These are phyloP conservation scores for Setaria italica DNA, from an alignment of 202 grass and related monocot genomes.

Conservation along the genomic window DNA sequence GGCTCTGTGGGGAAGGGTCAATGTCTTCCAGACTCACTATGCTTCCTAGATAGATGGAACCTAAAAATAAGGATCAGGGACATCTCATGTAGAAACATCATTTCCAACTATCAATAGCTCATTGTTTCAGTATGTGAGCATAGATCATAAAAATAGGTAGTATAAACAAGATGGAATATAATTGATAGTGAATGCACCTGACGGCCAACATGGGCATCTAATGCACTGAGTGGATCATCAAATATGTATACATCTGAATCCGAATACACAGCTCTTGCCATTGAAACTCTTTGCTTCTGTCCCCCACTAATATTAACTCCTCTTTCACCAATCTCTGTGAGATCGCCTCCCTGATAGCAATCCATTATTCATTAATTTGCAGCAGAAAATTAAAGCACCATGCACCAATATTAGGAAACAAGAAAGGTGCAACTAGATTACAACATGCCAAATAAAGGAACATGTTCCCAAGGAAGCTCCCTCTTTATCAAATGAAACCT, in stretches of 20 bases:
- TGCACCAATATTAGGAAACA: conserved; percentile 20
- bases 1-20: background rate
- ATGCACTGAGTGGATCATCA: conserved; percentile 98
- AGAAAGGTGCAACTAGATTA: background rate
- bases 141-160: conserved; percentile 39
- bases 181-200: conserved; percentile 63
- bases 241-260: conserved; percentile 98
- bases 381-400: conserved; percentile 25
- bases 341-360: conserved; percentile 79
- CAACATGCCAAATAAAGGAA: conserved; percentile 5
- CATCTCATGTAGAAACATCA: conserved; percentile 8
- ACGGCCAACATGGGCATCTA: conserved; percentile 99
- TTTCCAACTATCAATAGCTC: background rate
- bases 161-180: background rate
- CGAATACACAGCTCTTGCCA: conserved; percentile 99
- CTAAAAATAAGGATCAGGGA: conserved; percentile 17
- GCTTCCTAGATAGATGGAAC: conserved; percentile 4
- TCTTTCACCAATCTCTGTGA: conserved; percentile 99
- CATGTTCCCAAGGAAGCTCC: conserved; percentile 3
- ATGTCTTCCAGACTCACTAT: background rate
- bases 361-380: conserved; percentile 22
- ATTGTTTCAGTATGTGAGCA: background rate
- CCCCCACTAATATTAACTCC: conserved; percentile 99
- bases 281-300: conserved; percentile 99
- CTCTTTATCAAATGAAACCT: conserved; percentile 17